phyloP scores from a whole-genome alignment of 176 grass and related monocot species.

The Olyra latifolia region DNA sequence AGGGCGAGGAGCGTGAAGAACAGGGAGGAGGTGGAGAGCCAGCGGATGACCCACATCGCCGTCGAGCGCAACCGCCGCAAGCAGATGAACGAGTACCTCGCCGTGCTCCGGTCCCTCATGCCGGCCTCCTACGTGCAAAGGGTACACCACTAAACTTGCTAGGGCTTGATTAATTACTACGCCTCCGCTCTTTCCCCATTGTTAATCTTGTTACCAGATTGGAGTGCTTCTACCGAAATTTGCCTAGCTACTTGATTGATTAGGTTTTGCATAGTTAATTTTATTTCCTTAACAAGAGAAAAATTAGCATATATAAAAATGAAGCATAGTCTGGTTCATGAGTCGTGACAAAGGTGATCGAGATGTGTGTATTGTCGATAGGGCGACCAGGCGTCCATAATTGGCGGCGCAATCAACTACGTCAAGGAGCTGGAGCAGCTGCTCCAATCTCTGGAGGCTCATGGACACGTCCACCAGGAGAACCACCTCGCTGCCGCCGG shows the following conservation, averaged over 20 bases:
- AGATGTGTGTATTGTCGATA: background rate
- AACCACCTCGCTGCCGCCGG: background rate
- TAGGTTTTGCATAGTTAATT: background rate
- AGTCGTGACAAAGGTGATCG: background rate
- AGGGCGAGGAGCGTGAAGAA: conserved; percentile 63
- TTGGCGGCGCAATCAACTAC: conserved; percentile 88
- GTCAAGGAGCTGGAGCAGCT: conserved; percentile 89
- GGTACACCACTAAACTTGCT: conserved; percentile 32
- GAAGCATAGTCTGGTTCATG: background rate
- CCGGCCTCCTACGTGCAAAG: conserved; percentile 75
- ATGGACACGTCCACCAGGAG: conserved; percentile 6
- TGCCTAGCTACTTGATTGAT: background rate
- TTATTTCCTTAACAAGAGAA: background rate
- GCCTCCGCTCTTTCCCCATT: background rate
- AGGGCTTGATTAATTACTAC: conserved; percentile 9
- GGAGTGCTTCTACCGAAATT: background rate
- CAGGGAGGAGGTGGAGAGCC: conserved; percentile 84
- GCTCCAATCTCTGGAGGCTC: conserved; percentile 63
- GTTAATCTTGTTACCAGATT: background rate
- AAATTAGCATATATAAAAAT: background rate
- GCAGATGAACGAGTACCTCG: conserved; percentile 92
- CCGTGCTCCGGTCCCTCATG: conserved; percentile 72
- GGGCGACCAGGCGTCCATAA: conserved; percentile 91
- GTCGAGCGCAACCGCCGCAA: conserved; percentile 85
- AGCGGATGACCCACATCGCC: conserved; percentile 91